Percentiles rank a stretch among this genome's conserved stretches.
These are phyloP conservation scores for Parastagonospora avenae DNA, from an alignment of 2,329 filamentous ascomycete species.

Conservation along the genomic window DNA sequence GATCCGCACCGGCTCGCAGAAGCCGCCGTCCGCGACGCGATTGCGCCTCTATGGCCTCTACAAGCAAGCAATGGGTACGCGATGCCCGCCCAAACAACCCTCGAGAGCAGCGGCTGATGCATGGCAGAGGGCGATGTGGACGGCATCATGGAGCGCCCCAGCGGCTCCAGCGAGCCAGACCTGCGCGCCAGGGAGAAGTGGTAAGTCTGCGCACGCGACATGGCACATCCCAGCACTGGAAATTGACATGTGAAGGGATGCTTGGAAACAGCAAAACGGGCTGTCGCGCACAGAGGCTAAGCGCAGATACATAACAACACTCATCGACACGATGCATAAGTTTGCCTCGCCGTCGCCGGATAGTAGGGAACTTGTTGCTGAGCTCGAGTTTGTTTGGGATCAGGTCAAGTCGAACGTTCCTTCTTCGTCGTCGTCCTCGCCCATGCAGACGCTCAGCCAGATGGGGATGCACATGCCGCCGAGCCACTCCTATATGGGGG, in stretches of 20 bases:
- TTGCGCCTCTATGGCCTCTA: conserved; percentile 96
- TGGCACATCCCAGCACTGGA: background rate
- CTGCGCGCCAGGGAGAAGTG: conserved; percentile 70
- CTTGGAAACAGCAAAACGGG: conserved; percentile 88
- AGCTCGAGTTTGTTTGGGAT: conserved; percentile 99
- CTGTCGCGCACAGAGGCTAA: conserved; percentile 91
- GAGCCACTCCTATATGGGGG: conserved; percentile 43
- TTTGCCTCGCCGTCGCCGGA: conserved; percentile 87
- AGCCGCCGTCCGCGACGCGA: conserved; percentile 83
- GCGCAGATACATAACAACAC: conserved; percentile 86
- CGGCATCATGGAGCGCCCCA: conserved; percentile 86
- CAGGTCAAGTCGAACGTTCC: conserved; percentile 87
- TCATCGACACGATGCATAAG: conserved; percentile 96
- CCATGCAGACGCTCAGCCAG: conserved; percentile 44
- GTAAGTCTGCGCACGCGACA: conserved; percentile 45
- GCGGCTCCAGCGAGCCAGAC: conserved; percentile 56
- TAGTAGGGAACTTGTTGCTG: conserved; percentile 82
- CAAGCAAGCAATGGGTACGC: conserved; percentile 88
- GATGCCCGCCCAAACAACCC: background rate
- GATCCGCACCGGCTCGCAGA: conserved; percentile 89
- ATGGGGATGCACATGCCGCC: conserved; percentile 38
- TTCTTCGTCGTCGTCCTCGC: conserved; percentile 60
- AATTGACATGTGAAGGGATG: conserved; percentile 65
- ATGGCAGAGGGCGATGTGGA: conserved; percentile 84
- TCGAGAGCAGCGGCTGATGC: conserved; percentile 12